These are phyloP conservation scores for Trichoderma oligosporum DNA, from an alignment of 2,329 filamentous ascomycete species.

Conservation along the genomic window DNA sequence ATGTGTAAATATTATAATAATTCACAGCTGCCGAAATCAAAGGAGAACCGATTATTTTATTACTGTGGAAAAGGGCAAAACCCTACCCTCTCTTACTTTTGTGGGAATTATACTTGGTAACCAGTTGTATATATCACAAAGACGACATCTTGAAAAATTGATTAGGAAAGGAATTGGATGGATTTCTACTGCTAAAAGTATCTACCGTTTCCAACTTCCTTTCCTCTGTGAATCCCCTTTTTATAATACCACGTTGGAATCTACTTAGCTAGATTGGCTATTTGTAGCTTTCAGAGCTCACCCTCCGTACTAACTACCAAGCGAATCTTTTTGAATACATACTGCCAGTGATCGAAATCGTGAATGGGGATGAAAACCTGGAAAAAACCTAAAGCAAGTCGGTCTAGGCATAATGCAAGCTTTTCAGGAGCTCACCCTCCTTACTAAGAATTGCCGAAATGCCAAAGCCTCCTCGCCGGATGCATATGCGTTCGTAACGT, in stretches of 20 bases:
- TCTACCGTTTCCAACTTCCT: not conserved
- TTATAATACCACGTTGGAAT: not conserved
- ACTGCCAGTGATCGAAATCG: not conserved
- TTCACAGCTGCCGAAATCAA: too few species aligned
- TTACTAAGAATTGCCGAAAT: not conserved
- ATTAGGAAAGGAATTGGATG: not conserved
- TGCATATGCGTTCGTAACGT: not conserved
- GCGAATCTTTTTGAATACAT: not conserved
- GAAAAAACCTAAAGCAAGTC: not conserved
- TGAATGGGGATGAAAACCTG: not conserved
- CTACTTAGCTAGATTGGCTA: not conserved
- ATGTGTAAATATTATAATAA: too few species aligned
- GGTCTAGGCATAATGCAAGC: not conserved
- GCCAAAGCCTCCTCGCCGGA: too few species aligned
- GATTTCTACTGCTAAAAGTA: not conserved
- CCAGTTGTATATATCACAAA: too few species aligned
- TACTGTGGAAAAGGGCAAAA: too few species aligned
- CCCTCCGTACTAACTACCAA: not conserved
- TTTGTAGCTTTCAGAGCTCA: not conserved
- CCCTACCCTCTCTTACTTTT: too few species aligned
- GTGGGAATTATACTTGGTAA: too few species aligned
- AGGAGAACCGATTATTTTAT: too few species aligned
- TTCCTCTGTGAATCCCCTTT: not conserved
- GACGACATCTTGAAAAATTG: not conserved
- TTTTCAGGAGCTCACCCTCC: slow-evolving; percentile 11